These are phyloP conservation scores for Lasiosphaeria ovina DNA, from an alignment of 495 filamentous ascomycete genomes.

Conservation along the genomic window DNA sequence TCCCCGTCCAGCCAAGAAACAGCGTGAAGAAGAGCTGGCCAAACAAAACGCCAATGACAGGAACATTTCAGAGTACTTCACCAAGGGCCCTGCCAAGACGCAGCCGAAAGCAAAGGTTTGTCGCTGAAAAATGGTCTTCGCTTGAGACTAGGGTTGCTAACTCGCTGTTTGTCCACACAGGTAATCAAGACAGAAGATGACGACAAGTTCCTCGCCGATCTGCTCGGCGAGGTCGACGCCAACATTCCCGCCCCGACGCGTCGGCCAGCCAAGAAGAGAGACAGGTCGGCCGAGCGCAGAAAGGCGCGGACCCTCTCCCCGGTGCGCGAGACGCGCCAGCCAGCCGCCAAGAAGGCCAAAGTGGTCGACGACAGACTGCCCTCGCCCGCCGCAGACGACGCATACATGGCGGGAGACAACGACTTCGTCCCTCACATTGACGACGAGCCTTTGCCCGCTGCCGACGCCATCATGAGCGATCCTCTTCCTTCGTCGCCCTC, in stretches of 20 bases:
- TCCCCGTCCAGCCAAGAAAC: slow-evolving; percentile 65
- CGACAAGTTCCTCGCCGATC: slow-evolving; percentile 75
- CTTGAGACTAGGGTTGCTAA: background rate
- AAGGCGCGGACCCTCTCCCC: slow-evolving; percentile 82
- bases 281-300: slow-evolving; percentile 70
- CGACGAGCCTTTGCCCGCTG: slow-evolving; percentile 45
- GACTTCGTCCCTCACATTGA: slow-evolving; percentile 50
- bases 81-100: slow-evolving; percentile 61
- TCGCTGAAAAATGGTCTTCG: slow-evolving; percentile 8
- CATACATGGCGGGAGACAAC: slow-evolving; percentile 52
- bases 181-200: slow-evolving; percentile 74
- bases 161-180: slow-evolving; percentile 23
- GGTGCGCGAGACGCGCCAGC: slow-evolving; percentile 46
- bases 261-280: slow-evolving; percentile 54
- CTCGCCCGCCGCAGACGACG: slow-evolving; percentile 45
- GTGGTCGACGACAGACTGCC: slow-evolving; percentile 42
- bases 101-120: slow-evolving; percentile 78
- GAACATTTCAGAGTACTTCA: slow-evolving; percentile 93
- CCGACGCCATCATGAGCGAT: slow-evolving; percentile 73
- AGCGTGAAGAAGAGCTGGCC: slow-evolving; percentile 84
- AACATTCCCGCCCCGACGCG: slow-evolving; percentile 63
- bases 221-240: slow-evolving; percentile 85
- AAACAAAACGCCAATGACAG: slow-evolving; percentile 83
- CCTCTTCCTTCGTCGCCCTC: slow-evolving; percentile 83
- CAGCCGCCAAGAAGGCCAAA: slow-evolving; percentile 50